phyloP scores from a whole-genome alignment of 2,329 filamentous ascomycete genomes.

The Cladosporium sp. region DNA sequence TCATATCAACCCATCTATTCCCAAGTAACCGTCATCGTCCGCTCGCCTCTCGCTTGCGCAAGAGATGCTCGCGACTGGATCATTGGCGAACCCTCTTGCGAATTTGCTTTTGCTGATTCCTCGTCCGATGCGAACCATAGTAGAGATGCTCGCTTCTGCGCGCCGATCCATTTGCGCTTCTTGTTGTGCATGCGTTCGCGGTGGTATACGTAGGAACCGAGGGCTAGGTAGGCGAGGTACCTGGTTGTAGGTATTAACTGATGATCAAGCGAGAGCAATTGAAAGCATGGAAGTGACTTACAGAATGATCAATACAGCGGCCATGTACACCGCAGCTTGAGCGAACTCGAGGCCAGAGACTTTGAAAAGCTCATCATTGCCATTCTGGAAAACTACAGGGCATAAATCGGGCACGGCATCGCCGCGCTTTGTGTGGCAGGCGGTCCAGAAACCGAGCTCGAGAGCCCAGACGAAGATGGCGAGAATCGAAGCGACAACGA shows the following conservation, averaged over 20 bases:
- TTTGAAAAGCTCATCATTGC: neutral
- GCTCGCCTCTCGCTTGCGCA: neutral
- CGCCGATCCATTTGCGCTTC: constrained; percentile 9
- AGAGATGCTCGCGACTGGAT: neutral
- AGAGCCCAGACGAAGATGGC: neutral
- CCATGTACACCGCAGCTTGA: neutral
- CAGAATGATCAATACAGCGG: neutral
- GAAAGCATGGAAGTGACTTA: neutral
- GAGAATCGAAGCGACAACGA: neutral
- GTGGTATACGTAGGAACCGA: neutral
- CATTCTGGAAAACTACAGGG: neutral
- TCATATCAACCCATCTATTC: neutral
- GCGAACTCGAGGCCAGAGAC: neutral
- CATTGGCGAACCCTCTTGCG: neutral
- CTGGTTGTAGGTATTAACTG: neutral
- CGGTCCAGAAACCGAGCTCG: neutral
- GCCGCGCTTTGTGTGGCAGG: neutral
- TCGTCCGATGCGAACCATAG: neutral
- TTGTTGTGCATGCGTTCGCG: neutral
- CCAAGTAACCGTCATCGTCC: constrained; percentile 2
- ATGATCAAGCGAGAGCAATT: neutral
- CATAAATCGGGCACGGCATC: neutral
- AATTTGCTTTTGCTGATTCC: neutral
- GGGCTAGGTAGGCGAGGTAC: neutral
- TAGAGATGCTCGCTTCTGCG: constrained; percentile 1